Evolutionary conservation across 352 stramenopile genomes (phyloP), one percentile per base, ranked within the genome.

Genomic region (Phytopythium litorale): DNA sequence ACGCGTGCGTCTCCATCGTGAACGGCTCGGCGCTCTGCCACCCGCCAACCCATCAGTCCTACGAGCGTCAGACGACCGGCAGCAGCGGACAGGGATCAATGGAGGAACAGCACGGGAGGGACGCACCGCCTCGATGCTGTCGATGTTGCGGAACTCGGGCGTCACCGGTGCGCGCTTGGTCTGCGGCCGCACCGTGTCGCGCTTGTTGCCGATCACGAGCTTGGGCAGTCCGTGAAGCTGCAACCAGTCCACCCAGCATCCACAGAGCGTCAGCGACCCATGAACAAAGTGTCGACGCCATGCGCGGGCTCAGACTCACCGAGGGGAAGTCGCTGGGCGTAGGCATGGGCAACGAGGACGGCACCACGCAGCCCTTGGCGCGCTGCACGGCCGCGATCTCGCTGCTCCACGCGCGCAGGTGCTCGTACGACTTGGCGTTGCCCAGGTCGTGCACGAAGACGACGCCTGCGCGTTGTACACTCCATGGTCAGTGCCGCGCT

Each of bases 401-500:
- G 32, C 63, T 78, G 56, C 64, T 76, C 83, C 83, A 92, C 18
- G 73, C 73, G 16, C 69, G 66, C 16, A 96, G 60, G 61, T 92
- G 86, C 43, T 89, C 81, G 42, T 88, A 89, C 32, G 79, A 92
- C 65, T 82, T 81, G 13, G 60, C 69, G 56, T 96, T 96, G 38
- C 73, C 91, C 30, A 92, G 63, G 45, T 96, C 87, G 60, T 96
- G 79, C 32, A 93, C 76, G 16, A 96, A 82, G n/a, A 96, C 67
- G 33, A 96, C 66, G 9, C 85, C 72, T 79, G 33, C 9, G 8
- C 7, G 3, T 25, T 15, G 6, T n/a, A 45, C 12, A 9, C 7
- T 4, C 21, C 6, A 19, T 19, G 19, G 42, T 25, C 19, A 49
- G 42, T 19, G 19, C 18, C 4, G 12, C n/a, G 2, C 3, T 15